Evolutionary conservation across 306 rosid genomes (phyloP), one percentile per base, ranked within the genome.

Genomic region (Phaseolus lunatus): DNA sequence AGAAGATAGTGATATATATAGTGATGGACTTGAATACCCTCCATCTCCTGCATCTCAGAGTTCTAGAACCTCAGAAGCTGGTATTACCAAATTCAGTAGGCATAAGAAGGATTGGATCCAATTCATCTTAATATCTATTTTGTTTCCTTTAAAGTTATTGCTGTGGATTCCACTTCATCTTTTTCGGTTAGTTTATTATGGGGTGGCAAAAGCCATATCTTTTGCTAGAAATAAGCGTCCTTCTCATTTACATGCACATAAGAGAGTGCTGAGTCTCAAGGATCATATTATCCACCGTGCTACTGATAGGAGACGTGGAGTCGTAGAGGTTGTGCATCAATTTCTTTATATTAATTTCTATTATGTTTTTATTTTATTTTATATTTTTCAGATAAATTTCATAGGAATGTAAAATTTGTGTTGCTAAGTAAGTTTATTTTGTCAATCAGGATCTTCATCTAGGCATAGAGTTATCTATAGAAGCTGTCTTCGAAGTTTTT

Each of bases 271-370:
- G 78, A 85, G 74, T 69, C 83, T 90, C 44, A 94, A 84, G 88
- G 96, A 94, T 49, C 89, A 94, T n/a, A 61, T 92, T 68, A 82
- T 92, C 77, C 89, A 90, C 78, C 86, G 89, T 59, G 43, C 98
- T 67, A 92, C 93, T 58, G 98, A 94, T 78, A 84, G 91, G 85
- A 94, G 98, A 44, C 94, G 97, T 20, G 98, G 98, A 81, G 84
- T 94, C 66, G 84, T 94, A 79, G 98, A 94, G 98, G 98, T 94
- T 78, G 23, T 54, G 58, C 76, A 23, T 29, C 15, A 33, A 33
- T 54, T 65, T 31, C 50, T 50, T 70, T 56, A 16, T 35, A 31
- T 70, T 52, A 50, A 47, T 67, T 68, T 75, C 16, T 41, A 2
- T 77, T 77, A 16, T 70, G 31, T 52, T 37, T 76, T 1, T 64